Conservation (phyloP, 2,329 filamentous ascomycete genomes). For the Phyllosticta paracitricarpa region DNA sequence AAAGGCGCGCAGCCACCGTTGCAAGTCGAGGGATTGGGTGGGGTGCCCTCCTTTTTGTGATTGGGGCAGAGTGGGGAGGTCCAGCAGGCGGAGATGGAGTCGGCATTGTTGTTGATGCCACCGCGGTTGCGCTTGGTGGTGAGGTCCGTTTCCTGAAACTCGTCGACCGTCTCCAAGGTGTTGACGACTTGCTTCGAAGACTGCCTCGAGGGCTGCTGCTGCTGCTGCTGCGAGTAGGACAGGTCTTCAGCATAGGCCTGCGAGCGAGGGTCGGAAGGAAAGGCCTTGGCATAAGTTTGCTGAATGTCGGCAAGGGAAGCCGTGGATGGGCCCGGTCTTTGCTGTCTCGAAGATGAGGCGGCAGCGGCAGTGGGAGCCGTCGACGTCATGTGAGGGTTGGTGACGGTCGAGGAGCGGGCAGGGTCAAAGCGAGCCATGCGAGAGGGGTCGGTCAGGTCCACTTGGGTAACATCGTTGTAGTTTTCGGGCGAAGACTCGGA, state of each 20-base stretch:
- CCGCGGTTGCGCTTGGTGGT: conserved; percentile 25
- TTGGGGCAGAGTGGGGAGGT: conserved; percentile 33
- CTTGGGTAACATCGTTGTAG: conserved; percentile 9
- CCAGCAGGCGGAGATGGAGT: conserved; percentile 32
- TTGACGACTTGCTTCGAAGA: conserved; percentile 11
- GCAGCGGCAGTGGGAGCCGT: neutral
- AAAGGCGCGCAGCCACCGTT: conserved; percentile 31
- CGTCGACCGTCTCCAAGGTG: conserved; percentile 15
- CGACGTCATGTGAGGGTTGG: neutral
- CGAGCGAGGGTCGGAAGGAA: conserved; percentile 9
- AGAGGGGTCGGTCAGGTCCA: conserved; percentile 5
- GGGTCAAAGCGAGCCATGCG: conserved; percentile 5
- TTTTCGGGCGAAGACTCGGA: conserved; percentile 31
- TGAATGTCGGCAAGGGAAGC: conserved; percentile 9
- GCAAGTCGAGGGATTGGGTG: conserved; percentile 31
- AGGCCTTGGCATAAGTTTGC: conserved; percentile 9
- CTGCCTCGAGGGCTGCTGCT: conserved; percentile 18
- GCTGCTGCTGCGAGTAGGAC: conserved; percentile 21
- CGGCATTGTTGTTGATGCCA: conserved; percentile 18
- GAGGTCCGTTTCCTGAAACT: conserved; percentile 12
- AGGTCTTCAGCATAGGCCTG: conserved; percentile 22
- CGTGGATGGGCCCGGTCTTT: conserved; percentile 2
- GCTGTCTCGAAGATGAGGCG: neutral
- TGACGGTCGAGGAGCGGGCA: neutral
- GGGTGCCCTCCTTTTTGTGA: conserved; percentile 23